A percentile compares a stretch with the other conserved stretches of the same genome.
phyloP scores from a whole-genome alignment of 106 monocot genomes.

The Alisma plantagoaquatica region DNA sequence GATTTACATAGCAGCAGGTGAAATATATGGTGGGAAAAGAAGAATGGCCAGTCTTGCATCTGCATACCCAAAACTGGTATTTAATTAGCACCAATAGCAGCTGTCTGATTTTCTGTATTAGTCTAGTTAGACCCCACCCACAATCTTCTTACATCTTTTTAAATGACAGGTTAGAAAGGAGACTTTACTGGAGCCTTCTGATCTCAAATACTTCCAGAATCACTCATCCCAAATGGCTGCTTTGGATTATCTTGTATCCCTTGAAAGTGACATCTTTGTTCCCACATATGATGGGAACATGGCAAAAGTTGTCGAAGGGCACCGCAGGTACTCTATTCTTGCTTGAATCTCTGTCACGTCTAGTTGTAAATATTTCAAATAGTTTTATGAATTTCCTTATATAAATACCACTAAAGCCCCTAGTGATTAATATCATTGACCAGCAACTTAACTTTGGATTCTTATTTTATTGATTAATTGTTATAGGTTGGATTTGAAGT shows the following conservation, averaged over 20 bases:
- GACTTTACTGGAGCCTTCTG: conserved; percentile 63
- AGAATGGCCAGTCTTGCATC: conserved; percentile 65
- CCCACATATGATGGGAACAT: conserved; percentile 95
- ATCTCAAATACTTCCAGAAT: conserved; percentile 73
- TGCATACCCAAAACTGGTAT: conserved; percentile 77
- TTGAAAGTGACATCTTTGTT: conserved; percentile 83
- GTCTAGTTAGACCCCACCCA: not conserved
- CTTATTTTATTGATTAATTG: too few species aligned
- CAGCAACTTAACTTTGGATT: too few species aligned
- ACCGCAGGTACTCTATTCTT: conserved; percentile 49
- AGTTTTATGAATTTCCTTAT: too few species aligned
- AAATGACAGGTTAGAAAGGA: conserved; percentile 75
- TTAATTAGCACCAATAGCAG: not conserved
- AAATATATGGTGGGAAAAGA: conserved; percentile 77
- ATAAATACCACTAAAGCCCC: too few species aligned
- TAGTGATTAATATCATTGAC: too few species aligned
- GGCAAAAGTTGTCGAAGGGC: conserved; percentile 96
- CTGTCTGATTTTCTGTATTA: not conserved
- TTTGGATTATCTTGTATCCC: conserved; percentile 78
- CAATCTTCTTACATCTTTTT: not conserved
- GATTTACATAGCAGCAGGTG: conserved; percentile 92
- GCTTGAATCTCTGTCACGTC: too few species aligned
- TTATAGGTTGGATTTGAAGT: too few species aligned
- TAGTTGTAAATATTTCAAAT: too few species aligned
- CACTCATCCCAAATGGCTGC: conserved; percentile 99